A percentile compares a stretch with the other conserved stretches of the same genome.
phyloP scores from a whole-genome alignment of 129 eudicot species.

The Oenanthe sinensis region DNA sequence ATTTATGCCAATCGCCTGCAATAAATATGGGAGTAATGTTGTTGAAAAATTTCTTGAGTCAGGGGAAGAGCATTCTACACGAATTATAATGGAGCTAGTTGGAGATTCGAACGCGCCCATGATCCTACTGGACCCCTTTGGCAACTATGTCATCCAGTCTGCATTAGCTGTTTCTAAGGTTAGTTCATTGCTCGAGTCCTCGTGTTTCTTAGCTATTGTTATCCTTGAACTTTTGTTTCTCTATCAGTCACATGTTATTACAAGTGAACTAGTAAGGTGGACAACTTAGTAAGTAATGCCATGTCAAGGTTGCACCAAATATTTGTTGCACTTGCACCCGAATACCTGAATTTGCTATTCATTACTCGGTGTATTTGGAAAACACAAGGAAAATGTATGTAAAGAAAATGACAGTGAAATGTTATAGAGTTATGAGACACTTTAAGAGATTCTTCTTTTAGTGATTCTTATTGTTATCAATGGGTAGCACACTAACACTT shows the following conservation, averaged over 20 bases:
- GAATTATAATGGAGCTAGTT: constrained; percentile 44
- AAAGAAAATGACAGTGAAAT: background rate
- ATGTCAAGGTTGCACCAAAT: background rate
- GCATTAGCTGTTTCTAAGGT: constrained; percentile 52
- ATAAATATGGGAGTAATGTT: constrained; percentile 69
- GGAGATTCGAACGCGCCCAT: constrained; percentile 27
- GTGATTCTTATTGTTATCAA: background rate
- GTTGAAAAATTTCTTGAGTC: constrained; percentile 54
- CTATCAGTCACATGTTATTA: background rate
- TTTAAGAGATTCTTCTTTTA: background rate
- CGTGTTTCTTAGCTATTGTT: background rate
- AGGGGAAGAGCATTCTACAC: constrained; percentile 25
- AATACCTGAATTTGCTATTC: background rate
- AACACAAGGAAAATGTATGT: background rate
- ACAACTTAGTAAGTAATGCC: background rate
- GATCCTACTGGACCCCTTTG: constrained; percentile 60
- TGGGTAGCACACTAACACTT: background rate
- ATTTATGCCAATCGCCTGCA: constrained; percentile 38
- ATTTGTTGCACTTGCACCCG: background rate
- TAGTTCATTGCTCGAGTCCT: constrained; percentile 5
- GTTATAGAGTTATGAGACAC: background rate
- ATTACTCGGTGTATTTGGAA: background rate
- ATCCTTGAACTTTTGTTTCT: background rate
- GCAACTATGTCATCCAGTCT: constrained; percentile 63
- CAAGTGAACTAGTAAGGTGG: background rate